Conservation (phyloP, 2,329 filamentous ascomycete genomes). For the Paecilomyces variotii region DNA sequence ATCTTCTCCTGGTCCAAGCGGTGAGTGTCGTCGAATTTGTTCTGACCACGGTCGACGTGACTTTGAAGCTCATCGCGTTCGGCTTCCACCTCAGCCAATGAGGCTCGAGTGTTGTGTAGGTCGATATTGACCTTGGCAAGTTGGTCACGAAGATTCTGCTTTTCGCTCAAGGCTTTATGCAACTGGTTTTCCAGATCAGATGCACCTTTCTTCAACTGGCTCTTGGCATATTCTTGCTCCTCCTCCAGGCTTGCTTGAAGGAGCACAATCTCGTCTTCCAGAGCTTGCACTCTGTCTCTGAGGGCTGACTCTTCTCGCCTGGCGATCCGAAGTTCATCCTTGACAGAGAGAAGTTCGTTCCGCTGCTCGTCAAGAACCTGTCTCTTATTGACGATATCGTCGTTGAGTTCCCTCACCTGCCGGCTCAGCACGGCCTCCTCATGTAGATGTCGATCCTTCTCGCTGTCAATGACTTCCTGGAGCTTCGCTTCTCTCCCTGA, state of each 20-base stretch:
- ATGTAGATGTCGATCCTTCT: constrained; percentile 61
- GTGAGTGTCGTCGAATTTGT: constrained; percentile 50
- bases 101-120: constrained; percentile 50
- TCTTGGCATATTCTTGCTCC: constrained; percentile 54
- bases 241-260: constrained; percentile 59
- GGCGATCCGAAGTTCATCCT: constrained; percentile 62
- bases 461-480: constrained; percentile 60
- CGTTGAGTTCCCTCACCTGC: constrained; percentile 68
- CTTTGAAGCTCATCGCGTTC: constrained; percentile 60
- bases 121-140: constrained; percentile 53
- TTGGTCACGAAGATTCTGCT: constrained; percentile 56
- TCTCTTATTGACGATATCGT: constrained; percentile 61
- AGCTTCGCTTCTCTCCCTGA: constrained; percentile 61
- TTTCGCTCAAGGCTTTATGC: constrained; percentile 51
- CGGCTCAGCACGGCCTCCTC: constrained; percentile 62
- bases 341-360: constrained; percentile 56
- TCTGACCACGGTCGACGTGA: constrained; percentile 49
- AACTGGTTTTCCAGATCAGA: constrained; percentile 53
- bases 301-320: constrained; percentile 56
- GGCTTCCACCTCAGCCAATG: constrained; percentile 51
- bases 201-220: constrained; percentile 49
- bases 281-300: constrained; percentile 55
- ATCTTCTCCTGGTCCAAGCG: constrained; percentile 61
- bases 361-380: constrained; percentile 57
- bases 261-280: constrained; percentile 72